phyloP scores from a whole-genome alignment of 129 eudicot genomes.

The Lonicera japonica region DNA sequence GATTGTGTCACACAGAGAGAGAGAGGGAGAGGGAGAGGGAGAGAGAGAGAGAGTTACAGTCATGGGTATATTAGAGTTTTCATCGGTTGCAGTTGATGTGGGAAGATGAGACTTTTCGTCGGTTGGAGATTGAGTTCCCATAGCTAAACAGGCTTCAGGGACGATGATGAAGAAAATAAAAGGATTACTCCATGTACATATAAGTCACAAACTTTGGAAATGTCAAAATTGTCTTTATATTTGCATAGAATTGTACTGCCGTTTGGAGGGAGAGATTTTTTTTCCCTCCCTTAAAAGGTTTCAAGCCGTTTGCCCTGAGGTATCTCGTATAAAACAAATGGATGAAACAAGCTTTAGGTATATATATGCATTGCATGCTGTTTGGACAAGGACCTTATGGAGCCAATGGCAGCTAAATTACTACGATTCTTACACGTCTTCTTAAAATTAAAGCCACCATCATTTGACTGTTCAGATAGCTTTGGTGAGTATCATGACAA shows the following conservation, averaged over 20 bases:
- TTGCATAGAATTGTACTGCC: conserved; percentile 6
- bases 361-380: neutral
- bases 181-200: neutral
- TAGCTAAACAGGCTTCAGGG: conserved; percentile 7
- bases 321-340: conserved; percentile 12
- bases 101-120: conserved; percentile 15
- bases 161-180: conserved; percentile 14
- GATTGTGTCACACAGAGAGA: too few species aligned
- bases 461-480: neutral
- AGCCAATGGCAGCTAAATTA: neutral
- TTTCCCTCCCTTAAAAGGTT: neutral
- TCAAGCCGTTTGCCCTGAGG: neutral
- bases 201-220: conserved; percentile 4
- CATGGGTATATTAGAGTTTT: conserved; percentile 9
- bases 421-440: neutral
- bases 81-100: too few species aligned
- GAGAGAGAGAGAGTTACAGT: conserved; percentile 23
- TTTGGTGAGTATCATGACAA: neutral
- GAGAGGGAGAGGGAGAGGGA: too few species aligned
- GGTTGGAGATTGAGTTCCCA: conserved; percentile 37
- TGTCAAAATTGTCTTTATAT: neutral
- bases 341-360: conserved; percentile 5
- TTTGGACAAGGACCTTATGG: neutral
- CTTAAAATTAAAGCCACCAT: neutral
- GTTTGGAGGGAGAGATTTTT: neutral